Conservation (phyloP, 2,329 filamentous ascomycete genomes). For the Neoarthrinium moseri region DNA sequence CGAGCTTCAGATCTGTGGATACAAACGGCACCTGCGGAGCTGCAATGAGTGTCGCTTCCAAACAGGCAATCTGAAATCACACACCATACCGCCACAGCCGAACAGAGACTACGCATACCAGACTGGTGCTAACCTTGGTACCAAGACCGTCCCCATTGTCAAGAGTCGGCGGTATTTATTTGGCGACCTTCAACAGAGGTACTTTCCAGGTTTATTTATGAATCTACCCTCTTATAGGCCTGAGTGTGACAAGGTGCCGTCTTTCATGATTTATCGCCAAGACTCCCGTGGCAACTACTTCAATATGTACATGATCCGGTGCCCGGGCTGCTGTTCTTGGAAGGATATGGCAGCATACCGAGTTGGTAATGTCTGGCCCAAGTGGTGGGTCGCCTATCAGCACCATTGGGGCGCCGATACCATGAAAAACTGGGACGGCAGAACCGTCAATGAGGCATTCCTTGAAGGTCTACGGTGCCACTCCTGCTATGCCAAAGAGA, state of each 20-base stretch:
- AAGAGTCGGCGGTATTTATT: slow-evolving; percentile 7
- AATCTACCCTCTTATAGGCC: background rate
- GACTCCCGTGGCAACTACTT: background rate
- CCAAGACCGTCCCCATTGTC: background rate
- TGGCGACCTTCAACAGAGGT: slow-evolving; percentile 1
- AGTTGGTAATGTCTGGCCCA: slow-evolving; percentile 1
- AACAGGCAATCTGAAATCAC: slow-evolving; percentile 5
- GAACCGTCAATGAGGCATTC: background rate
- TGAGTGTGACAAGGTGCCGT: background rate
- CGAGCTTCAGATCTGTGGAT: slow-evolving; percentile 6
- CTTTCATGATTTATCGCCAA: slow-evolving; percentile 3
- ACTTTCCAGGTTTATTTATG: slow-evolving; percentile 6
- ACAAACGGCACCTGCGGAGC: slow-evolving; percentile 9
- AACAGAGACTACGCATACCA: background rate
- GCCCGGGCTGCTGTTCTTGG: slow-evolving; percentile 9
- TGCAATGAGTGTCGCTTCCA: slow-evolving; percentile 14
- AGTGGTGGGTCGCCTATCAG: slow-evolving; percentile 5
- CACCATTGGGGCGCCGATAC: background rate
- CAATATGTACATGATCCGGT: slow-evolving; percentile 14
- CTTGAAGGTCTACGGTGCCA: background rate
- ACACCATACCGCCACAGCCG: background rate
- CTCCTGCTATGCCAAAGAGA: background rate
- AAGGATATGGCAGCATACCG: slow-evolving; percentile 10
- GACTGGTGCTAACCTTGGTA: slow-evolving; percentile 1
- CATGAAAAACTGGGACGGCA: slow-evolving; percentile 1